These are phyloP conservation scores for Talaromyces albobiverticillius DNA, from an alignment of 2,329 filamentous ascomycete species.

Conservation along the genomic window DNA sequence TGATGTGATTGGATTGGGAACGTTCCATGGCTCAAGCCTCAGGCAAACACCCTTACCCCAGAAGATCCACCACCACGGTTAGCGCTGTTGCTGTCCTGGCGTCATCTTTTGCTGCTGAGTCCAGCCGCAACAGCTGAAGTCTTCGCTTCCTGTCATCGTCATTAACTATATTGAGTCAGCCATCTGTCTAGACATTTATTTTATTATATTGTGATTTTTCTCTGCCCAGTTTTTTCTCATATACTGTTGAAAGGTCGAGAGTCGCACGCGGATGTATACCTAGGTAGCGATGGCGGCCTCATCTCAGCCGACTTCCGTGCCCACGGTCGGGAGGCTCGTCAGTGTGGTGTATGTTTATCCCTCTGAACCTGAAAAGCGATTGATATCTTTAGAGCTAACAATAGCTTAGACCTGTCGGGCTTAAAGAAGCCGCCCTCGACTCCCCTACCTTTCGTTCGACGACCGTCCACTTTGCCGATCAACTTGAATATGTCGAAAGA, in stretches of 20 bases:
- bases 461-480: conserved; percentile 81
- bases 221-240: too few relatives aligned
- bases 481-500: conserved; percentile 84
- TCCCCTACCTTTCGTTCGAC: conserved; percentile 92
- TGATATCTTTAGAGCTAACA: background rate
- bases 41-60: too few relatives aligned
- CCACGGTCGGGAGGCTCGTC: conserved; percentile 44
- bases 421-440: conserved; percentile 94
- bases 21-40: too few relatives aligned
- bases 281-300: conserved; percentile 35
- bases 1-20: too few relatives aligned
- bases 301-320: conserved; percentile 33
- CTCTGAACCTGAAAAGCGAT: background rate
- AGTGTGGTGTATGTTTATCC: conserved; percentile 42
- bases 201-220: too few relatives aligned
- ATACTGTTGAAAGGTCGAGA: too few relatives aligned
- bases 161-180: too few relatives aligned
- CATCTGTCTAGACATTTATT: too few relatives aligned
- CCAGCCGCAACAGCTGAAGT: background rate
- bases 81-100: background rate
- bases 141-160: too few relatives aligned
- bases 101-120: background rate
- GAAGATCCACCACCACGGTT: background rate
- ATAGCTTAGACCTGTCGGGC: conserved; percentile 66
- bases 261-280: too few relatives aligned